Percentiles rank a stretch among this genome's conserved stretches.
Evolutionary conservation across 805 yeast species (phyloP).

Genomic region (Myxozyma nipponensis): DNA sequence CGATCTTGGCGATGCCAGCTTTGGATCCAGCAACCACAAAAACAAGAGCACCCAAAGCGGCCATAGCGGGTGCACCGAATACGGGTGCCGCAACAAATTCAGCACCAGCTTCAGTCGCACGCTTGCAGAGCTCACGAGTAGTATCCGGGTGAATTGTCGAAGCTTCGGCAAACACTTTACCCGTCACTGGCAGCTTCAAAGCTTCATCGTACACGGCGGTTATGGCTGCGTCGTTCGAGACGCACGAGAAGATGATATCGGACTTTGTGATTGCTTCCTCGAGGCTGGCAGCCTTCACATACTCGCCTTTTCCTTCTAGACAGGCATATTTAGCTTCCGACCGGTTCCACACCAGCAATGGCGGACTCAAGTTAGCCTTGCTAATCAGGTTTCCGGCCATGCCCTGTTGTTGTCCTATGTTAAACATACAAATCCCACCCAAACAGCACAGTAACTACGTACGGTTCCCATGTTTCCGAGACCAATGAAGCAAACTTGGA

Average conservation of each 20-base stretch:
- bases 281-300: conserved; percentile 10
- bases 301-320: conserved; percentile 14
- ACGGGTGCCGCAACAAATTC: conserved; percentile 33
- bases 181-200: conserved; percentile 19
- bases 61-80: conserved; percentile 34
- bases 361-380: conserved; percentile 22
- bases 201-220: conserved; percentile 17
- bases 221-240: conserved; percentile 26
- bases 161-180: conserved; percentile 31
- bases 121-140: conserved; percentile 15
- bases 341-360: conserved; percentile 28
- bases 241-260: conserved; percentile 28
- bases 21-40: conserved; percentile 32
- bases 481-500: conserved; percentile 25
- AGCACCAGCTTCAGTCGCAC: conserved; percentile 25
- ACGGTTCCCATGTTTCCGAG: conserved; percentile 27
- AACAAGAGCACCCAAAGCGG: conserved; percentile 30
- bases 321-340: conserved; percentile 12
- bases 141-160: conserved; percentile 35
- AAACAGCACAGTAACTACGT: neutral
- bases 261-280: conserved; percentile 25
- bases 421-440: neutral
- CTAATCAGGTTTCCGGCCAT: conserved; percentile 25
- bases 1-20: conserved; percentile 25
- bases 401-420: conserved; percentile 14